Percentiles rank a stretch among this genome's conserved stretches.
phyloP scores from a whole-genome alignment of 1,284 basidiomycete species.

The Xanthoconium separans region DNA sequence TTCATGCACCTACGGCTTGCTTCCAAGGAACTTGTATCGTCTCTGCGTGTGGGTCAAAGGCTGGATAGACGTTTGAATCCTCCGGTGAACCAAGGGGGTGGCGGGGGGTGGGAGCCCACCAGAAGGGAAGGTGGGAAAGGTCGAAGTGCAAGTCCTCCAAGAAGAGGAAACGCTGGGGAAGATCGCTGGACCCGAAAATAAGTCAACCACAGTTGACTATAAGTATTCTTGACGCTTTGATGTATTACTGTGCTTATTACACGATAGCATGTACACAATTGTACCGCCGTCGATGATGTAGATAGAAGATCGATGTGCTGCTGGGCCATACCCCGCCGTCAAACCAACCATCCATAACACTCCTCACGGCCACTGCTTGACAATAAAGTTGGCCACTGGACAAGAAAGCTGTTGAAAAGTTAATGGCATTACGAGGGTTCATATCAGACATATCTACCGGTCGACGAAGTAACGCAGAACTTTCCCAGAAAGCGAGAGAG shows the following conservation, averaged over 20 bases:
- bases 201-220: not conserved
- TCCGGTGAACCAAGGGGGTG: conserved; percentile 55
- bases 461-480: conserved; percentile 83
- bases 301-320: too few relatives aligned
- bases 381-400: conserved; percentile 78
- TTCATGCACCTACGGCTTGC: conserved; percentile 97
- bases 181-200: conserved; percentile 74
- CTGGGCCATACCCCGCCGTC: conserved; percentile 10
- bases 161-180: conserved; percentile 62
- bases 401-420: conserved; percentile 61
- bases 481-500: conserved; percentile 83
- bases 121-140: conserved; percentile 62
- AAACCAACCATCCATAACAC: conserved; percentile 68
- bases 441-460: conserved; percentile 45
- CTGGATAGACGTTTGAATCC: conserved; percentile 79
- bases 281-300: not conserved
- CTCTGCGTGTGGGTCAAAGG: conserved; percentile 80
- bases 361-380: conserved; percentile 43
- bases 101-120: conserved; percentile 77
- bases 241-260: not conserved
- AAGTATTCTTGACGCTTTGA: not conserved
- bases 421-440: not conserved
- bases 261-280: not conserved
- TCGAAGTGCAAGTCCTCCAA: conserved; percentile 70
- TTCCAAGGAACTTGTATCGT: conserved; percentile 76